Conservation (phyloP, 495 filamentous ascomycete species). For the Daldinia bambusicola region DNA sequence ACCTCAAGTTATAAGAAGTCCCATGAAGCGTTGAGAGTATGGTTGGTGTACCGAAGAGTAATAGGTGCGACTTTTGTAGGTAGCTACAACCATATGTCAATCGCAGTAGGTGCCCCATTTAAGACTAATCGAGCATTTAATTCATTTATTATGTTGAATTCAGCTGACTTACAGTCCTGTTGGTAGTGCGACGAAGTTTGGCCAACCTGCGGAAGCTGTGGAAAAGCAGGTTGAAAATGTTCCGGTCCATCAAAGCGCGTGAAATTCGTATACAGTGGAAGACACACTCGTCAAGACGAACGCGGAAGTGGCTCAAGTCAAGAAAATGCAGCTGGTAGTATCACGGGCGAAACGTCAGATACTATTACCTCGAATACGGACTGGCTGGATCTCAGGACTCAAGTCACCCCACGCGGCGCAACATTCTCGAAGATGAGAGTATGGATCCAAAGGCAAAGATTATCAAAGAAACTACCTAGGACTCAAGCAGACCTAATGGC, state of each 20-base stretch:
- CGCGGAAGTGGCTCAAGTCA: background rate
- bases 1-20: constrained; percentile 1
- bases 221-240: constrained; percentile 31
- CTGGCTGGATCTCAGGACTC: constrained; percentile 16
- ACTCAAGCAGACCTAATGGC: constrained; percentile 18
- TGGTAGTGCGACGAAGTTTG: constrained; percentile 33
- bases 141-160: too few relatives aligned
- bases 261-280: constrained; percentile 32
- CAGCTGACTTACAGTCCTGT: background rate
- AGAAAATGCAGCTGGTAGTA: background rate
- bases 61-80: constrained; percentile 34
- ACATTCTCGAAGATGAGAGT: constrained; percentile 28
- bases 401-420: constrained; percentile 19
- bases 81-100: too few relatives aligned
- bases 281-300: constrained; percentile 6
- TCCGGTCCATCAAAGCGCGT: constrained; percentile 27
- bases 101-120: too few relatives aligned
- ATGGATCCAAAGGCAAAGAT: constrained; percentile 7
- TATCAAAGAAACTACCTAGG: constrained; percentile 14
- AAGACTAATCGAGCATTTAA: too few relatives aligned
- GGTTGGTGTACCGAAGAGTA: constrained; percentile 37
- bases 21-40: constrained; percentile 22
- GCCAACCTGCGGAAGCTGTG: constrained; percentile 36
- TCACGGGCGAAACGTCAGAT: background rate
- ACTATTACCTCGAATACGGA: background rate